phyloP scores from a whole-genome alignment of 2,329 filamentous ascomycete species.

The Aureobasidium sp. region DNA sequence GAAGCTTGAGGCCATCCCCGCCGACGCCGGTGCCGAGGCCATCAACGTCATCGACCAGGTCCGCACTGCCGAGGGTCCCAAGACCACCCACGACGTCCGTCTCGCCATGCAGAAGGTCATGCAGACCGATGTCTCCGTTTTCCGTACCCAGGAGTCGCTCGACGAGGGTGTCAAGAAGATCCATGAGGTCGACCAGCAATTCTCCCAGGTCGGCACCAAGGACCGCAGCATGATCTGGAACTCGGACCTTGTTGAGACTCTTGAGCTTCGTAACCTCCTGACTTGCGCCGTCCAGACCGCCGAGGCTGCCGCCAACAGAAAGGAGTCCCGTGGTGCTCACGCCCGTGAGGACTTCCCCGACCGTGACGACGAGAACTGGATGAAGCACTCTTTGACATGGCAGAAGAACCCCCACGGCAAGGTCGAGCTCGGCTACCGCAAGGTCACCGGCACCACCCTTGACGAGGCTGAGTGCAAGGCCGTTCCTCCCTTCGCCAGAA shows the following conservation, averaged over 20 bases:
- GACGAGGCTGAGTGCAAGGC: slow-evolving; percentile 95
- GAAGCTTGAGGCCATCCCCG: slow-evolving; percentile 68
- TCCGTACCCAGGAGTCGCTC: slow-evolving; percentile 87
- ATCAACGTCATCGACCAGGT: slow-evolving; percentile 80
- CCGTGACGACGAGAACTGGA: slow-evolving; percentile 92
- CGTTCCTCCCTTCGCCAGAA: slow-evolving; percentile 57
- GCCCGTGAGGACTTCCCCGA: slow-evolving; percentile 95
- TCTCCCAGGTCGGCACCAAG: slow-evolving; percentile 82
- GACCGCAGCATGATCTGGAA: slow-evolving; percentile 99
- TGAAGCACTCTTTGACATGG: slow-evolving; percentile 98
- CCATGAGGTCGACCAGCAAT: slow-evolving; percentile 70
- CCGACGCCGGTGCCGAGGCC: slow-evolving; percentile 81
- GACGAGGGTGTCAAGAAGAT: slow-evolving; percentile 83
- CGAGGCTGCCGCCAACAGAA: slow-evolving; percentile 79
- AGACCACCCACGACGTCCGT: slow-evolving; percentile 81
- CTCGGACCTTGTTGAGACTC: slow-evolving; percentile 90
- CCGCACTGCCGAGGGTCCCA: slow-evolving; percentile 74
- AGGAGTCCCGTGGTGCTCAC: slow-evolving; percentile 95
- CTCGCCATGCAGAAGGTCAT: slow-evolving; percentile 95
- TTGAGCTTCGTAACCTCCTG: slow-evolving; percentile 89
- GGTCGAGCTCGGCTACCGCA: slow-evolving; percentile 78
- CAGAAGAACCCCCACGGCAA: slow-evolving; percentile 87
- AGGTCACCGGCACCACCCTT: slow-evolving; percentile 72
- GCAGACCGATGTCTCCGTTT: slow-evolving; percentile 95
- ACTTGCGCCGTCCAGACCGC: slow-evolving; percentile 97